Base-by-base conservation (phyloP, 352 stramenopile genomes). In the Phytophthora macrochlamydospora region DNA sequence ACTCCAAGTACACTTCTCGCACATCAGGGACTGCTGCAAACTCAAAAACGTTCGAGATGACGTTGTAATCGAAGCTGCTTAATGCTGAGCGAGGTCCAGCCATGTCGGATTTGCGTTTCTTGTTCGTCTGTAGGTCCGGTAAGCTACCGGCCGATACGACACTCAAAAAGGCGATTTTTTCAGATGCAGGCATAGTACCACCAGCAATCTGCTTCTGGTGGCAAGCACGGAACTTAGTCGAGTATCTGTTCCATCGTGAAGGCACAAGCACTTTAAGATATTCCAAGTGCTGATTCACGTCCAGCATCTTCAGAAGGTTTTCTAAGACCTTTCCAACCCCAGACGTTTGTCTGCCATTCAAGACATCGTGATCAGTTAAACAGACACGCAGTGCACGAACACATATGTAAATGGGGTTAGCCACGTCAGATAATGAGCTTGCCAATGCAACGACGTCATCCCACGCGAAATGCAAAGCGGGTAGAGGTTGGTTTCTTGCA, bases 221-320 rank as follows among this genome's bases (percentile, higher is more conserved):
- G 14, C 59, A 42, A 38, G 43, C 29, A 32, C 35, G 53, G 51
- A 67, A 67, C 31, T 50, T 40, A 1, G 6, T 11, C 9, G 6
- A 6, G 35, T 40, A 40, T 40, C 35, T 6, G 6, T 40, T 40
- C 6, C 44, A 60, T n/a, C 37, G 42, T 5, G 43, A 29, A 12
- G 59, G 59, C 8, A 60, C 51, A 40, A 45, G 50, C 4, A 67
- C 32, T 30, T 66, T 51, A 11, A 60, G 43, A 48, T 51, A 54
- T 18, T 55, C 59, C 3, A 66, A 35, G 13, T n/a, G 58, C 45
- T 59, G 58, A 32, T 65, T 65, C 31, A 65, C 30, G 18, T n/a
- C 31, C 7, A 65, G 32, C 58, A 65, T 59, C 6, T 65, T 13
- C 31, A 65, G 9, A 42, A 65, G 50, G 2, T n/a, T 31, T 31